Percentiles rank a stretch among this genome's conserved stretches.
phyloP scores from a whole-genome alignment of 352 stramenopile genomes.

The Globisporangium nagaii region DNA sequence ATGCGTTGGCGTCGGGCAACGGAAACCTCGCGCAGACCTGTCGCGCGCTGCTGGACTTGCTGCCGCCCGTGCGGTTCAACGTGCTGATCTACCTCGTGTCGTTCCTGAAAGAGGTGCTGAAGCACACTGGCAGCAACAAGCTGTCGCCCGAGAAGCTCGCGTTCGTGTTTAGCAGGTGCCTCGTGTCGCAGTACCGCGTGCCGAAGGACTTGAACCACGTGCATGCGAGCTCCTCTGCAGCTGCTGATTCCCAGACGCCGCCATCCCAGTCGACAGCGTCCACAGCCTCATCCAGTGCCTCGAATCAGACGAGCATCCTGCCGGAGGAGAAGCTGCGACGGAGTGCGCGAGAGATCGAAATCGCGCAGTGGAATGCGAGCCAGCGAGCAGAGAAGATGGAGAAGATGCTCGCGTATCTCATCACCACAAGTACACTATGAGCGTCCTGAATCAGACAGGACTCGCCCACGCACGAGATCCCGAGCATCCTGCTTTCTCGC shows the following conservation, averaged over 20 bases:
- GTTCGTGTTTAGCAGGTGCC: slow-evolving; percentile 69
- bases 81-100: slow-evolving; percentile 96
- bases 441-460: not conserved
- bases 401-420: slow-evolving; percentile 58
- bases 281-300: slow-evolving; percentile 26
- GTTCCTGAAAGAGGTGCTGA: slow-evolving; percentile 94
- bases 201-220: slow-evolving; percentile 1
- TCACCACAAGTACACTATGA: slow-evolving; percentile 48
- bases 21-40: slow-evolving; percentile 84
- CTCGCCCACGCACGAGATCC: too few species aligned
- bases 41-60: slow-evolving; percentile 51
- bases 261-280: slow-evolving; percentile 34
- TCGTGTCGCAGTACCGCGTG: slow-evolving; percentile 47
- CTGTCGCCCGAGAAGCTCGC: slow-evolving; percentile 66
- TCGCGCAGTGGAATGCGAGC: slow-evolving; percentile 39
- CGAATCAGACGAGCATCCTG: slow-evolving; percentile 29
- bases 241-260: slow-evolving; percentile 8
- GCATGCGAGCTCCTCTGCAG: not conserved
- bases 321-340: slow-evolving; percentile 58
- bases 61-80: slow-evolving; percentile 95
- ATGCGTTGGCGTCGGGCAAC: slow-evolving; percentile 37
- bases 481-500: not conserved
- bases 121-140: slow-evolving; percentile 52
- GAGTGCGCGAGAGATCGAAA: slow-evolving; percentile 46
- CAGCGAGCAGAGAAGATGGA: slow-evolving; percentile 73